Evolutionary conservation across 306 rosid genomes (phyloP).

Genomic region (Cucurbita ficifolia): DNA sequence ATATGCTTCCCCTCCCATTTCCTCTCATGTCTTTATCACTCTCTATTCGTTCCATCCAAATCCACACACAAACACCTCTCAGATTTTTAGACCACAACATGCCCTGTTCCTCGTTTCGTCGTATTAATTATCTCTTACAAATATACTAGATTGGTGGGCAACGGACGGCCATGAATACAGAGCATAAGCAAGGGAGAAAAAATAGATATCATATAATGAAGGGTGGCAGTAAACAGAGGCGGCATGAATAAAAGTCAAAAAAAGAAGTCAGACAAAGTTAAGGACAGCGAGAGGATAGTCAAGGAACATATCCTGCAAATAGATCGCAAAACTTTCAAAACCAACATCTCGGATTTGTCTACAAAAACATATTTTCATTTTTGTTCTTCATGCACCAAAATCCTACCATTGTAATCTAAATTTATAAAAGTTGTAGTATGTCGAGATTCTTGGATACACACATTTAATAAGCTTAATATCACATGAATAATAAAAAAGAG

Average conservation of each 20-base stretch:
- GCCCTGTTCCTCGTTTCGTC: background rate
- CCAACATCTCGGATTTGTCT: background rate
- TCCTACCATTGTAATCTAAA: background rate
- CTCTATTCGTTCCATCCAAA: too few species aligned
- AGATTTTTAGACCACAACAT: background rate
- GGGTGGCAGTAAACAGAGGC: too few species aligned
- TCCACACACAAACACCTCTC: background rate
- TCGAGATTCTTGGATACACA: background rate
- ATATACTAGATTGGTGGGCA: background rate
- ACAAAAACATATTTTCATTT: background rate
- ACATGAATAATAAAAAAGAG: background rate
- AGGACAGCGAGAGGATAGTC: background rate
- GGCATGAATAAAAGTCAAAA: background rate
- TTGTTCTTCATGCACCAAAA: background rate
- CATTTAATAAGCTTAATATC: background rate
- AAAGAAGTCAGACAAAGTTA: background rate
- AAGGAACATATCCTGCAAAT: conserved; percentile 8
- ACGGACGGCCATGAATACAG: background rate
- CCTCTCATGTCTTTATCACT: background rate
- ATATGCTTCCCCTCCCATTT: background rate
- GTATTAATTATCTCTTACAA: too few species aligned
- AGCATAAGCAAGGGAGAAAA: background rate
- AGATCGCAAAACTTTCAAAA: background rate
- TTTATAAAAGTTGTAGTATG: background rate
- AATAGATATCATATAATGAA: too few species aligned